A percentile compares a stretch with the other conserved stretches of the same genome.
Evolutionary conservation across 2,329 filamentous ascomycete genomes (phyloP).

Genomic region (Orbilia blumenaviensis): DNA sequence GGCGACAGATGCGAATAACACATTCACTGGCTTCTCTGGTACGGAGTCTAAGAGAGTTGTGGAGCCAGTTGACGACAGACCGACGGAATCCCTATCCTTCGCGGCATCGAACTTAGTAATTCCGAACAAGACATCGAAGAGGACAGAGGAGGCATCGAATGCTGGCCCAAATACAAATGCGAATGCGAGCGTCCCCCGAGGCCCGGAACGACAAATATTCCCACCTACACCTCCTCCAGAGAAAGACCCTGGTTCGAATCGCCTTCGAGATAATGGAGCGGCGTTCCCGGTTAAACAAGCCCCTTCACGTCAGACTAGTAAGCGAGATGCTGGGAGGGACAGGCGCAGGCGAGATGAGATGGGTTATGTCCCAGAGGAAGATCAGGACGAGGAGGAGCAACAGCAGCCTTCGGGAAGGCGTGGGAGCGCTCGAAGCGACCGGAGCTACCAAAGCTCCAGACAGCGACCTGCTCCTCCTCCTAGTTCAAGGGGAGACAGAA

Average conservation of each 20-base stretch:
- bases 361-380: constrained; percentile 57
- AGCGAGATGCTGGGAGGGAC: constrained; percentile 71
- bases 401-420: constrained; percentile 58
- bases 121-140: constrained; percentile 69
- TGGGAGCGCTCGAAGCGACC: constrained; percentile 63
- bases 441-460: constrained; percentile 39
- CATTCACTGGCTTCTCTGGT: constrained; percentile 82
- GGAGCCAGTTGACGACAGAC: constrained; percentile 74
- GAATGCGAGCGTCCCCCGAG: constrained; percentile 63
- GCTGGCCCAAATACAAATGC: constrained; percentile 67
- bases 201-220: constrained; percentile 69
- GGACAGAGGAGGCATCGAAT: constrained; percentile 24
- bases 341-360: constrained; percentile 63
- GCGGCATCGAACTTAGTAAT: constrained; percentile 94
- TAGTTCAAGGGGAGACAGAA: constrained; percentile 56
- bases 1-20: constrained; percentile 80
- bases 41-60: constrained; percentile 75
- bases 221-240: constrained; percentile 99
- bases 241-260: constrained; percentile 66
- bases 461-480: constrained; percentile 7
- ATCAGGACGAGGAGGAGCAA: constrained; percentile 60
- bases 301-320: constrained; percentile 69
- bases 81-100: constrained; percentile 84
- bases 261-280: constrained; percentile 41
- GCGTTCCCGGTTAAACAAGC: constrained; percentile 47